Percentiles rank a stretch among this genome's conserved stretches.
Conservation (phyloP, 2,329 filamentous ascomycete genomes). For the Penicillium sp. region DNA sequence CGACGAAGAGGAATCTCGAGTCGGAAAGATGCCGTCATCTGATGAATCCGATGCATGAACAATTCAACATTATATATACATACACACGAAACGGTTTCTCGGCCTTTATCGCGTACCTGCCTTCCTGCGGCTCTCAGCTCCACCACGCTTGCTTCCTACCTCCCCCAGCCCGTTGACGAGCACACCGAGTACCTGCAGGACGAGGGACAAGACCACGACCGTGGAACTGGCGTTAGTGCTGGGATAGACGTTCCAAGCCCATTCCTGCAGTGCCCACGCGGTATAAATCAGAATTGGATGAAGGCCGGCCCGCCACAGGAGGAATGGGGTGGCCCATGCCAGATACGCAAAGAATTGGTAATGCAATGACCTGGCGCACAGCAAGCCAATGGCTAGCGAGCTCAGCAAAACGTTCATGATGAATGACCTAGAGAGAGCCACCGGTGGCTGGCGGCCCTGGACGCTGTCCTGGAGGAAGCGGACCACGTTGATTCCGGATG, state of each 20-base stretch:
- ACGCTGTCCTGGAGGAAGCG: constrained; percentile 58
- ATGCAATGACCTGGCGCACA: constrained; percentile 86
- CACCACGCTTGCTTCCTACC: constrained; percentile 23
- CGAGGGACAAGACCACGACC: constrained; percentile 72
- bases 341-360: constrained; percentile 96
- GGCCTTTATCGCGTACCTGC: constrained; percentile 28
- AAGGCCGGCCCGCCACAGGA: constrained; percentile 77
- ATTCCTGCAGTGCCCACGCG: constrained; percentile 80
- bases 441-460: constrained; percentile 59
- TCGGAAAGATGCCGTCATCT: constrained; percentile 82
- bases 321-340: constrained; percentile 83
- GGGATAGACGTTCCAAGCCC: constrained; percentile 94
- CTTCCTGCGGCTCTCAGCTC: constrained; percentile 25
- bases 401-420: constrained; percentile 76
- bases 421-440: constrained; percentile 69
- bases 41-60: constrained; percentile 72
- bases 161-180: constrained; percentile 53
- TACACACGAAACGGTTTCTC: background rate
- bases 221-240: constrained; percentile 69
- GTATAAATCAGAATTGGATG: constrained; percentile 68
- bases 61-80: background rate
- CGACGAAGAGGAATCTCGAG: constrained; percentile 77
- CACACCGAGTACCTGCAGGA: constrained; percentile 64
- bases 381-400: constrained; percentile 75
- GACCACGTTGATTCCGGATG: constrained; percentile 62